Evolutionary conservation across 2,329 filamentous ascomycete species (phyloP).

Genomic region (Cercospora zeina): DNA sequence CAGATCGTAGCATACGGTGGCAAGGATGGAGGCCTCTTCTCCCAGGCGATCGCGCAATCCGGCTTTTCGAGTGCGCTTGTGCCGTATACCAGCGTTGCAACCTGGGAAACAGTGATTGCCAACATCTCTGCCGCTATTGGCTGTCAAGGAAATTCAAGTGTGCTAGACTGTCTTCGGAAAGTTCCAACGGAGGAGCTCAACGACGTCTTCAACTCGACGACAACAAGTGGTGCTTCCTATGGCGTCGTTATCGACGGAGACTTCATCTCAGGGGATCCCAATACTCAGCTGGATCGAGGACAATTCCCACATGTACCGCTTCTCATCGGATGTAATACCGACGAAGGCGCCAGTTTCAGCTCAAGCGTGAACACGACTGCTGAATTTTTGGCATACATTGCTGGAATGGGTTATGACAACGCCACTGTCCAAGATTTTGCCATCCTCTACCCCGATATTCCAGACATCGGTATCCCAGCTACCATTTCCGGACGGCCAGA

Average conservation of each 20-base stretch:
- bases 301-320: constrained; percentile 35
- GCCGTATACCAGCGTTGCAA: constrained; percentile 25
- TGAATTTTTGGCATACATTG: constrained; percentile 28
- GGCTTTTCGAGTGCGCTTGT: constrained; percentile 43
- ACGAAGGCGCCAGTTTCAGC: constrained; percentile 34
- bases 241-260: constrained; percentile 34
- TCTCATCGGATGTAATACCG: constrained; percentile 35
- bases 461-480: constrained; percentile 32
- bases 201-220: constrained; percentile 32
- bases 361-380: constrained; percentile 33
- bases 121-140: constrained; percentile 33
- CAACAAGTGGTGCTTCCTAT: constrained; percentile 26
- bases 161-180: constrained; percentile 41
- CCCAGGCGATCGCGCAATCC: constrained; percentile 54
- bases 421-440: constrained; percentile 42
- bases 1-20: constrained; percentile 59
- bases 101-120: constrained; percentile 34
- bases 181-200: constrained; percentile 29
- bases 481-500: constrained; percentile 29
- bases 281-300: constrained; percentile 29
- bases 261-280: constrained; percentile 29
- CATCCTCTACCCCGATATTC: constrained; percentile 38
- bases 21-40: constrained; percentile 56
- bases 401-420: constrained; percentile 32
- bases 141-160: constrained; percentile 33